phyloP scores from a whole-genome alignment of 192 early-diverging fungal species.

The Umbelopsis sp. region DNA sequence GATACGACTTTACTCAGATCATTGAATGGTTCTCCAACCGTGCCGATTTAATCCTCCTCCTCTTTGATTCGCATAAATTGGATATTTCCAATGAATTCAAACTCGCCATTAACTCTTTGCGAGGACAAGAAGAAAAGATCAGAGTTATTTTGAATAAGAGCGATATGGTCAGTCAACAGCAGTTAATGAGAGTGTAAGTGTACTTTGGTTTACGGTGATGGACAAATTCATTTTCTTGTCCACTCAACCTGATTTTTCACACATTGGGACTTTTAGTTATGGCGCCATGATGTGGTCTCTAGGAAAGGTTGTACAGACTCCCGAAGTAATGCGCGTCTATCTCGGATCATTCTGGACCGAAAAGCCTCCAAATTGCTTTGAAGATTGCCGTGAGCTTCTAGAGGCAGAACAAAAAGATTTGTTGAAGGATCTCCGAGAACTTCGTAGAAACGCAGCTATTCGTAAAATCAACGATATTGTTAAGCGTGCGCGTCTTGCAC shows the following conservation, averaged over 20 bases:
- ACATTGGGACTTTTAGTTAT: conserved; percentile 36
- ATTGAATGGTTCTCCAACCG: conserved; percentile 89
- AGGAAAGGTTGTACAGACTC: conserved; percentile 84
- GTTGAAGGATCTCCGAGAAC: conserved; percentile 67
- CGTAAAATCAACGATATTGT: conserved; percentile 92
- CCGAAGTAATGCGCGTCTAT: conserved; percentile 89
- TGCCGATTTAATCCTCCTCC: conserved; percentile 77
- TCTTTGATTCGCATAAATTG: conserved; percentile 90
- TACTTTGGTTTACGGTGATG: neutral
- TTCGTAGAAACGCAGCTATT: conserved; percentile 80
- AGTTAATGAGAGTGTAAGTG: conserved; percentile 83
- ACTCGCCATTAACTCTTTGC: conserved; percentile 70
- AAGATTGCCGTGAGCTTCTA: conserved; percentile 71
- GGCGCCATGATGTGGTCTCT: conserved; percentile 94
- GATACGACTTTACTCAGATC: conserved; percentile 80
- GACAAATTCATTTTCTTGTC: neutral
- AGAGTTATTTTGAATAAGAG: conserved; percentile 87
- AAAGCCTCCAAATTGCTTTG: conserved; percentile 65
- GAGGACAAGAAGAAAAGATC: conserved; percentile 87
- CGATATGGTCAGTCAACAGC: conserved; percentile 83
- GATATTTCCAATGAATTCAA: conserved; percentile 93
- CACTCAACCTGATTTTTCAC: neutral
- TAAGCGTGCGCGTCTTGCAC: conserved; percentile 77
- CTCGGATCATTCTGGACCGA: conserved; percentile 79
- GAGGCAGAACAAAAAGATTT: conserved; percentile 78